Evolutionary conservation across 108 stramenopile species (phyloP), one percentile per base, ranked within the genome.

Genomic region (Epipyxis sp.): DNA sequence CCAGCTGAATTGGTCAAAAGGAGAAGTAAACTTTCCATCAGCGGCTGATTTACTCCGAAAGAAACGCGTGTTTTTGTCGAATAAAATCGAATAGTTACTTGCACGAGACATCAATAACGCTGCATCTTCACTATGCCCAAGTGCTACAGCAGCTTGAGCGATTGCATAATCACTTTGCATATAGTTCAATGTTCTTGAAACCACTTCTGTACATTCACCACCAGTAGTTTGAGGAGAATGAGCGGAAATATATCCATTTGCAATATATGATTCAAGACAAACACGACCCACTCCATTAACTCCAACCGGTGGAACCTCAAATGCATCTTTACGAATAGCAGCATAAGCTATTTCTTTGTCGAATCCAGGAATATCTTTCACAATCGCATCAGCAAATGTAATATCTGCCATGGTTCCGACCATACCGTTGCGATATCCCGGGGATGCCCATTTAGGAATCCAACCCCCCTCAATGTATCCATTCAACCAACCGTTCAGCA

Each of bases 321-420:
- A 74, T 3, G 71, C 71, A 37, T 74, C 71, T 37, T 74, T 74
- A 37, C 71, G 50, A 74, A 74, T 74, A 3, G 71, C 71, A 37
- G 3, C 71, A 37, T 74, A 74, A 34, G 71, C 71, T 6, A 25
- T 27, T 13, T 35, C 10, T 3, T 6, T 42, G 43, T 74, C 71
- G 13, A 74, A 39, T 10, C 71, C 71, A 32, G 71, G 71, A 3
- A 74, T 35, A 29, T 74, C 50, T 10, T 74, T 74, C n/a, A 74
- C 71, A 6, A 74, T 74, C 32, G 71, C 71, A 32, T 6, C 6
- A 13, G 71, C 71, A 10, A 74, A 32, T 34, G 46, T 30, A 10
- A 74, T 42, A 32, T 74, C 71, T 34, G 42, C 71, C 71, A 74
- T 74, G 32, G 71, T 74, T 10, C 71, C 71, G 6, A 74, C 35